Evolutionary conservation across 345 rosid species (phyloP).

Genomic region (Populus euphratica): DNA sequence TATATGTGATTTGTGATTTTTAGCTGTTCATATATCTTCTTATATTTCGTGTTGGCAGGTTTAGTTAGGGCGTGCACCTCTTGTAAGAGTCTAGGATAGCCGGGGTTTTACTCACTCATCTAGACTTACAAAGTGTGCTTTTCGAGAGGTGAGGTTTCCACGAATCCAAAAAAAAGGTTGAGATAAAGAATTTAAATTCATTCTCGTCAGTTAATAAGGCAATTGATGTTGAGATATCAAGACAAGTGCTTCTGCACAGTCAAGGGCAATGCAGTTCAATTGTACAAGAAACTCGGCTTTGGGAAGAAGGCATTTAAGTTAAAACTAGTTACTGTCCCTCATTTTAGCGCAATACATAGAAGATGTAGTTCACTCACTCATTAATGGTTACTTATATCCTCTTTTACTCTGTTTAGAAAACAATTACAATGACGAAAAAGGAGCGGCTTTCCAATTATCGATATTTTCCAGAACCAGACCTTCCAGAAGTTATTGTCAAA

Average conservation of each 20-base stretch:
- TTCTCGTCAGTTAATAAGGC: slow-evolving; percentile 85
- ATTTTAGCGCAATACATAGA: slow-evolving; percentile 5
- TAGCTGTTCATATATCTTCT: slow-evolving; percentile 17
- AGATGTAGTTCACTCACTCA: background rate
- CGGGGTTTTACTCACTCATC: too few species aligned
- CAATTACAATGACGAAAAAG: slow-evolving; percentile 92
- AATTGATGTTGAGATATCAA: slow-evolving; percentile 81
- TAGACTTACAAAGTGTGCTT: too few species aligned
- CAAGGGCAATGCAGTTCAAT: slow-evolving; percentile 69
- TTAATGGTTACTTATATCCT: slow-evolving; percentile 16
- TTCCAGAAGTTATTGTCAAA: slow-evolving; percentile 75
- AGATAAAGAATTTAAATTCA: slow-evolving; percentile 86
- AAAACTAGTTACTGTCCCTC: slow-evolving; percentile 2
- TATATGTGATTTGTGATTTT: background rate
- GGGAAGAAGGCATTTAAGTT: slow-evolving; percentile 97
- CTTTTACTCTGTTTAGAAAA: slow-evolving; percentile 50
- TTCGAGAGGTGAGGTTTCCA: too few species aligned
- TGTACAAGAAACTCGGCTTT: slow-evolving; percentile 89
- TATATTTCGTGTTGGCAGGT: slow-evolving; percentile 43
- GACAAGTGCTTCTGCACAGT: slow-evolving; percentile 64
- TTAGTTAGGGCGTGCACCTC: too few species aligned
- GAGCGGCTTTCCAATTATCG: slow-evolving; percentile 96
- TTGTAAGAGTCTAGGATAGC: too few species aligned
- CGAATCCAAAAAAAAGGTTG: slow-evolving; percentile 43
- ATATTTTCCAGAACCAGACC: slow-evolving; percentile 95